phyloP scores from a whole-genome alignment of 1,139 yeast genomes.

The Geotrichum citri-aurantii region DNA sequence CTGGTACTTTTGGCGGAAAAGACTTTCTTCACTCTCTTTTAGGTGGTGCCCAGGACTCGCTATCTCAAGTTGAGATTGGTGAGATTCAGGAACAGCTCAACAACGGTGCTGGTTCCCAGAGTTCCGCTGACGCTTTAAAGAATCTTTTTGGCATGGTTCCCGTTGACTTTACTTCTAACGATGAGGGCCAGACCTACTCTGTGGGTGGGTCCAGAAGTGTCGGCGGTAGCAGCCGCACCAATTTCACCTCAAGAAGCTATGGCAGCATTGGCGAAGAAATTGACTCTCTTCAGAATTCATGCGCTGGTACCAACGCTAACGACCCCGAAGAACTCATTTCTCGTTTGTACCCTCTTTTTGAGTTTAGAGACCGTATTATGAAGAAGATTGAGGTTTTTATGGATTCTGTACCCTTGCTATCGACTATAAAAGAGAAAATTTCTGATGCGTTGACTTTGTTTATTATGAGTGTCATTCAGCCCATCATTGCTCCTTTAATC shows the following conservation, averaged over 20 bases:
- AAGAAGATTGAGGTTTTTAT: constrained; percentile 22
- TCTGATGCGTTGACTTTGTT: constrained; percentile 25
- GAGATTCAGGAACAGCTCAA: constrained; percentile 20
- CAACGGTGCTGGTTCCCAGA: constrained; percentile 7
- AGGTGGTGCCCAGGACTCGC: constrained; percentile 29
- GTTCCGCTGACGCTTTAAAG: constrained; percentile 14
- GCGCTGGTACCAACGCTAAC: constrained; percentile 14
- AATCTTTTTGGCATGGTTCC: constrained; percentile 17
- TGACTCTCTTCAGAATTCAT: constrained; percentile 6
- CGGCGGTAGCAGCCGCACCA: neutral
- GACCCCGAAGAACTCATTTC: constrained; percentile 17
- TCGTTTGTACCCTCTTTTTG: constrained; percentile 25
- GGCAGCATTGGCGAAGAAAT: constrained; percentile 13
- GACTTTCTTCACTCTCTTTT: constrained; percentile 28
- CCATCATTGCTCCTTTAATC: constrained; percentile 25
- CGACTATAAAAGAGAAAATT: constrained; percentile 24
- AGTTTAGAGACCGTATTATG: constrained; percentile 25
- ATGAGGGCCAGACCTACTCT: neutral
- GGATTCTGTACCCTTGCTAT: constrained; percentile 24
- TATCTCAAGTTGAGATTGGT: constrained; percentile 24
- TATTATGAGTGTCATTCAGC: constrained; percentile 26
- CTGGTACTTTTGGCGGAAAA: constrained; percentile 30
- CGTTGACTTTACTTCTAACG: constrained; percentile 12
- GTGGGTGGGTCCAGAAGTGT: constrained; percentile 8
- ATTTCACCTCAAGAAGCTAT: neutral